These are phyloP conservation scores for Camellia lanceoleosa DNA, from an alignment of 148 eudicot genomes.

Conservation along the genomic window DNA sequence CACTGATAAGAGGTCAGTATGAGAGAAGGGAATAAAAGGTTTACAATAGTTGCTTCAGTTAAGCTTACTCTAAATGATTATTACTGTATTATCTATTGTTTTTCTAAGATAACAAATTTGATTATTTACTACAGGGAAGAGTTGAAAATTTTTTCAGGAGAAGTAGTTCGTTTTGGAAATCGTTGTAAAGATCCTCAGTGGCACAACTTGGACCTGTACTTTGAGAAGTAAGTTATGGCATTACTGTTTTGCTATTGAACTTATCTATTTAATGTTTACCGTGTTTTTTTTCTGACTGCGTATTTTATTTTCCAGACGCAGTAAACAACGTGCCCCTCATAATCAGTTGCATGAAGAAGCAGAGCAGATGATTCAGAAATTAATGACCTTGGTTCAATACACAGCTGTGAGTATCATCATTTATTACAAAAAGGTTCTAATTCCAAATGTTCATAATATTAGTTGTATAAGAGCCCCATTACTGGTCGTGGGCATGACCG, in stretches of 20 bases:
- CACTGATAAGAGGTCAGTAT: constrained; percentile 52
- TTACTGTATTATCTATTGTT: neutral
- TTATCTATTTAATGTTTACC: neutral
- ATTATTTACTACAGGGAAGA: constrained; percentile 40
- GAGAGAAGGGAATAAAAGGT: neutral
- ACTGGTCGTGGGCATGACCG: neutral
- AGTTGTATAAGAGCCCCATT: neutral
- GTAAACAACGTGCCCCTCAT: constrained; percentile 37
- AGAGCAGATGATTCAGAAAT: constrained; percentile 43
- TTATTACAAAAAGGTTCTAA: neutral
- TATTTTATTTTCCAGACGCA: constrained; percentile 28
- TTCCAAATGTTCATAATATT: neutral
- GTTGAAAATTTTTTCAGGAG: constrained; percentile 48
- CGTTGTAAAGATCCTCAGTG: constrained; percentile 72
- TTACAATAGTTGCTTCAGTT: neutral
- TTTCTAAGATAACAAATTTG: constrained; percentile 4
- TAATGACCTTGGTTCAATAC: constrained; percentile 50
- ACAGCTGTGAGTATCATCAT: constrained; percentile 53
- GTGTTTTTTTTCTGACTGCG: neutral
- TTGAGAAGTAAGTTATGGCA: constrained; percentile 46
- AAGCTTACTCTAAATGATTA: neutral
- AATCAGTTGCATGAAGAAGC: constrained; percentile 49
- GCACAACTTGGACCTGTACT: constrained; percentile 63
- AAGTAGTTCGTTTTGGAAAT: constrained; percentile 65
- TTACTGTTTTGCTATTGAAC: constrained; percentile 4